Evolutionary conservation across 805 yeast species (phyloP).

Genomic region (Zygosaccharomyces kombuchaensis): DNA sequence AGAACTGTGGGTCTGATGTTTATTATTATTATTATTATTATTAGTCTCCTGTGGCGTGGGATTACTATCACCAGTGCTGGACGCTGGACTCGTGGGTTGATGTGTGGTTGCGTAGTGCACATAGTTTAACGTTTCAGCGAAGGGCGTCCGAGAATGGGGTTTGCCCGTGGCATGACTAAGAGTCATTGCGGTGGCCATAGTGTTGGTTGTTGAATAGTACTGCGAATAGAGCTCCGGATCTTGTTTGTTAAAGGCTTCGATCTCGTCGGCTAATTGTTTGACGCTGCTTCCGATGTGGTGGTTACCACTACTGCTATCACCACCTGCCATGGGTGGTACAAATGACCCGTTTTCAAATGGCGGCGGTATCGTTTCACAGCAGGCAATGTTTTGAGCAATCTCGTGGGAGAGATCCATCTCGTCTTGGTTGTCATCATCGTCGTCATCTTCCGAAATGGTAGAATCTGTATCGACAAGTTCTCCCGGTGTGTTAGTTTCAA

Average conservation of each 20-base stretch:
- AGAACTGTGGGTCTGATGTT: constrained; percentile 10
- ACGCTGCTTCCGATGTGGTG: constrained; percentile 2
- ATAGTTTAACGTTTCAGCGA: constrained; percentile 4
- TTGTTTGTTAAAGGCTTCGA: constrained; percentile 15
- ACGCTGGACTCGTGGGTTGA: constrained; percentile 3
- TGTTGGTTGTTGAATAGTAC: constrained; percentile 5
- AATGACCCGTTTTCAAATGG: constrained; percentile 11
- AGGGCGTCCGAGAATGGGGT: constrained; percentile 1
- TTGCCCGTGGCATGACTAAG: constrained; percentile 4
- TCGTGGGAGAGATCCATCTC: constrained; percentile 17
- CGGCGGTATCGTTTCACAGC: constrained; percentile 17
- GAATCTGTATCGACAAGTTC: constrained; percentile 15
- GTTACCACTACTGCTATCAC: neutral
- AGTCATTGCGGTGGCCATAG: constrained; percentile 6
- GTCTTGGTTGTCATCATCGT: constrained; percentile 8
- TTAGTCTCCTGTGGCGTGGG: neutral
- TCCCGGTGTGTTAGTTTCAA: constrained; percentile 7
- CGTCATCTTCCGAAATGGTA: constrained; percentile 11
- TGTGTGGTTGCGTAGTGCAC: constrained; percentile 5
- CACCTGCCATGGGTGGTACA: neutral
- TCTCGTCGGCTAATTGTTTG: constrained; percentile 13
- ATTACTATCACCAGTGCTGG: constrained; percentile 1
- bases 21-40: constrained; percentile 3
- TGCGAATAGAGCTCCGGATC: constrained; percentile 10
- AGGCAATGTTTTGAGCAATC: constrained; percentile 18